Percentiles rank a stretch among this genome's conserved stretches.
Conservation (phyloP, 169 alveolate species). For the Plasmodium ovale region DNA sequence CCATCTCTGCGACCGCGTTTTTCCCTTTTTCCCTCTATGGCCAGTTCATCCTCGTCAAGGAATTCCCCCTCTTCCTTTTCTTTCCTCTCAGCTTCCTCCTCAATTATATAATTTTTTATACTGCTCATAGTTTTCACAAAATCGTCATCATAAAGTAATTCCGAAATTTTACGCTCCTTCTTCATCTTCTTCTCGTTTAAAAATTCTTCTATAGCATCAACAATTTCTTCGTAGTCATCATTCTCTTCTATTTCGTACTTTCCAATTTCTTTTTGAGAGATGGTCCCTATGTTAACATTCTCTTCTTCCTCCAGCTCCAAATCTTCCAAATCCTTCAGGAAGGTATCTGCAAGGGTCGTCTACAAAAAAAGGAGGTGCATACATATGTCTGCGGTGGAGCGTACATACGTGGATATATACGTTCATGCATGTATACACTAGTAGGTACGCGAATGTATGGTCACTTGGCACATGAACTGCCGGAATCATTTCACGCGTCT, state of each 20-base stretch:
- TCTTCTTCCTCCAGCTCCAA: constrained; percentile 77
- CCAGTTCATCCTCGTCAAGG: not conserved
- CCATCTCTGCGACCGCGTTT: constrained; percentile 10
- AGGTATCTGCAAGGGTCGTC: constrained; percentile 86
- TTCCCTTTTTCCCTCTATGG: constrained; percentile 28
- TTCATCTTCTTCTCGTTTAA: constrained; percentile 78
- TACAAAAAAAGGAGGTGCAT: constrained; percentile 8
- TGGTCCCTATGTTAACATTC: not conserved
- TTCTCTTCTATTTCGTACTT: constrained; percentile 44
- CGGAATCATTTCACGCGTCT: too few relatives aligned
- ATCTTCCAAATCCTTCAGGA: constrained; percentile 84
- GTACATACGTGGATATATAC: too few relatives aligned
- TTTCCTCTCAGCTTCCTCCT: not conserved
- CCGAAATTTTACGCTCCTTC: constrained; percentile 78
- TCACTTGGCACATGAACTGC: too few relatives aligned
- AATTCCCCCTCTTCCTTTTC: not conserved
- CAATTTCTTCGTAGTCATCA: constrained; percentile 83
- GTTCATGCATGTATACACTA: too few relatives aligned
- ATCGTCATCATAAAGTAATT: constrained; percentile 16
- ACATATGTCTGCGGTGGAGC: too few relatives aligned
- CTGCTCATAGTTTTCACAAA: constrained; percentile 23
- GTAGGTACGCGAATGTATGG: too few relatives aligned
- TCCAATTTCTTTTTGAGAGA: constrained; percentile 4
- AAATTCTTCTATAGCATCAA: constrained; percentile 85
- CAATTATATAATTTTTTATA: constrained; percentile 47